Evolutionary conservation across 1,139 yeast genomes (phyloP).

Genomic region (Hyphopichia khmerensis): DNA sequence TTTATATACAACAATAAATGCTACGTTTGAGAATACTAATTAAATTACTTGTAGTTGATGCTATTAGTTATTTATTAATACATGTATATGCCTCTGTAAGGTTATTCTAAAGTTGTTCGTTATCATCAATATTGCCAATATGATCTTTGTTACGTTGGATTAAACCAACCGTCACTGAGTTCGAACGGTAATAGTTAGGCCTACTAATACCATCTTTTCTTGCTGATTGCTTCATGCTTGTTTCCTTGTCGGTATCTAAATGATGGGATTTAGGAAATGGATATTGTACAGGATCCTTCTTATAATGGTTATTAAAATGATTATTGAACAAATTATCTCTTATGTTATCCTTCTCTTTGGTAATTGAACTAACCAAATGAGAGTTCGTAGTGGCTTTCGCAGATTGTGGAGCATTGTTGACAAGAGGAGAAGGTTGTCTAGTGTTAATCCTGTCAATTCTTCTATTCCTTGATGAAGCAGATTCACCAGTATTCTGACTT

Average conservation of each 20-base stretch:
- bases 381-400: slow-evolving; percentile 22
- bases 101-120: not conserved
- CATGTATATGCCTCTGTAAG: not conserved
- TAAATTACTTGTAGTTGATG: no score
- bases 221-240: slow-evolving; percentile 18
- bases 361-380: slow-evolving; percentile 14
- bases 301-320: slow-evolving; percentile 47
- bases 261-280: slow-evolving; percentile 46
- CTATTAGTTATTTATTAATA: not conserved
- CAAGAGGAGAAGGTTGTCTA: slow-evolving; percentile 23
- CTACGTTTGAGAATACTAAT: not conserved
- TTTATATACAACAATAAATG: not conserved
- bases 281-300: slow-evolving; percentile 36
- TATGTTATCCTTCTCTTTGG: slow-evolving; percentile 7
- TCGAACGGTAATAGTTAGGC: slow-evolving; percentile 36
- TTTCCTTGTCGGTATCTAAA: slow-evolving; percentile 34
- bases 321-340: slow-evolving; percentile 9
- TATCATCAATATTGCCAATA: not conserved
- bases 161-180: slow-evolving; percentile 43
- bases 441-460: not conserved
- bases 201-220: slow-evolving; percentile 20
- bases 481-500: not conserved
- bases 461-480: not conserved
- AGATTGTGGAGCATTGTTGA: slow-evolving; percentile 23
- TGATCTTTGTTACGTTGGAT: slow-evolving; percentile 26